Evolutionary conservation across 2,329 filamentous ascomycete genomes (phyloP).

Genomic region (Aotearoamyces nothofagi): DNA sequence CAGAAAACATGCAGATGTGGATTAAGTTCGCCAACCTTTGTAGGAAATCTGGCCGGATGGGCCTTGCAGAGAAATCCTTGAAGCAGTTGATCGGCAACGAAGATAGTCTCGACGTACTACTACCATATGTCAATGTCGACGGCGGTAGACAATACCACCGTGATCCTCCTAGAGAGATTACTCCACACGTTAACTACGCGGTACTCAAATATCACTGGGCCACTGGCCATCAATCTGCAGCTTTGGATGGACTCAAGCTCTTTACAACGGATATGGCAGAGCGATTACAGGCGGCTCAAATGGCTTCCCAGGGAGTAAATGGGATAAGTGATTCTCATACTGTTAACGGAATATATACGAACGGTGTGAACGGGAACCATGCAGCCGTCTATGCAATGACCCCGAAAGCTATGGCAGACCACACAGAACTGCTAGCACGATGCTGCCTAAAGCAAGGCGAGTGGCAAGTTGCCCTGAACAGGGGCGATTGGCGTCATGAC

Average conservation of each 20-base stretch:
- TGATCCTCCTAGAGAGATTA: conserved; percentile 7
- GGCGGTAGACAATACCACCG: conserved; percentile 17
- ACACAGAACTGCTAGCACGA: conserved; percentile 69
- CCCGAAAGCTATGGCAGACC: conserved; percentile 35
- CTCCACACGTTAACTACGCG: conserved; percentile 82
- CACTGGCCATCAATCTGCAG: conserved; percentile 50
- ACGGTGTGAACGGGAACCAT: conserved; percentile 14
- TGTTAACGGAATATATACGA: conserved; percentile 5
- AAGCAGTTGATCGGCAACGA: conserved; percentile 75
- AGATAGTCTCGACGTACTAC: conserved; percentile 41
- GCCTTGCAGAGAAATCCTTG: conserved; percentile 86
- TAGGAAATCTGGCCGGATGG: conserved; percentile 87
- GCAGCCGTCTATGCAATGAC: conserved; percentile 25
- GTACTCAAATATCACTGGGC: conserved; percentile 97
- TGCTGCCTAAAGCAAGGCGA: conserved; percentile 94
- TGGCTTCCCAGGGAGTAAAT: conserved; percentile 13
- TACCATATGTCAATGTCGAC: conserved; percentile 37
- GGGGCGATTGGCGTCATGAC: conserved; percentile 77
- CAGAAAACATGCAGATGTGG: conserved; percentile 97
- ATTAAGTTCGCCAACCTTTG: conserved; percentile 99
- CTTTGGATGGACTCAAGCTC: conserved; percentile 40
- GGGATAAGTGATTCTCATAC: conserved; percentile 17
- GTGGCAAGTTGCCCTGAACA: conserved; percentile 79
- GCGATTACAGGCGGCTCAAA: conserved; percentile 15
- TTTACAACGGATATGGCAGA: conserved; percentile 44